These are phyloP conservation scores for Berkeleyomyces basicola DNA, from an alignment of 2,329 filamentous ascomycete species.

Conservation along the genomic window DNA sequence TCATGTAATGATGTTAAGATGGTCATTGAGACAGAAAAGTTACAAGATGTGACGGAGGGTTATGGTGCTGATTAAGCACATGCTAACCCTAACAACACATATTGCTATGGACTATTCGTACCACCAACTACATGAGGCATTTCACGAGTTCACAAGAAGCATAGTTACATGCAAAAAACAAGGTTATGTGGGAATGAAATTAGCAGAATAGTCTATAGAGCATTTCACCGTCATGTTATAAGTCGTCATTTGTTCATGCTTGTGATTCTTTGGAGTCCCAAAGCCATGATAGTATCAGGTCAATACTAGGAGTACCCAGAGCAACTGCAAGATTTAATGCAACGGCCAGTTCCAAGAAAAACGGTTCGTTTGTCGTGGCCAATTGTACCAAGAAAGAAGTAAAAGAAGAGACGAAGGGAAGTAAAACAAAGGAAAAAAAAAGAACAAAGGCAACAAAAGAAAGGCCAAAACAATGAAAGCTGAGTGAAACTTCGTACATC, in stretches of 20 bases:
- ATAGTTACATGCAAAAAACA: background rate
- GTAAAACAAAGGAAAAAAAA: background rate
- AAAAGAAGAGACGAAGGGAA: background rate
- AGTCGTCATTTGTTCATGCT: background rate
- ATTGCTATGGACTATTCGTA: no score
- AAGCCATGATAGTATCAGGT: background rate
- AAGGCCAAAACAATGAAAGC: background rate
- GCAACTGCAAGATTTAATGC: background rate
- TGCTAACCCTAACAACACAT: background rate
- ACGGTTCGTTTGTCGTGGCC: background rate
- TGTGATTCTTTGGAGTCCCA: background rate
- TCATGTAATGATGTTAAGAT: background rate
- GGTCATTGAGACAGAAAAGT: background rate
- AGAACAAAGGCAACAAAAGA: background rate
- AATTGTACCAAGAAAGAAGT: background rate
- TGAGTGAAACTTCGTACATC: background rate
- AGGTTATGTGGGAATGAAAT: background rate
- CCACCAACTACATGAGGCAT: no score
- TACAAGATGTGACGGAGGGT: background rate
- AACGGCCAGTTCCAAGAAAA: background rate
- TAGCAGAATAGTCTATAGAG: slow-evolving; percentile 1
- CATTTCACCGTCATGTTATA: background rate
- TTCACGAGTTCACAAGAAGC: no score
- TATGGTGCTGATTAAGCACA: background rate
- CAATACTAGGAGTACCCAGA: background rate